Base-by-base conservation (phyloP, 305 asterid species). In the Rubia peregrina region DNA sequence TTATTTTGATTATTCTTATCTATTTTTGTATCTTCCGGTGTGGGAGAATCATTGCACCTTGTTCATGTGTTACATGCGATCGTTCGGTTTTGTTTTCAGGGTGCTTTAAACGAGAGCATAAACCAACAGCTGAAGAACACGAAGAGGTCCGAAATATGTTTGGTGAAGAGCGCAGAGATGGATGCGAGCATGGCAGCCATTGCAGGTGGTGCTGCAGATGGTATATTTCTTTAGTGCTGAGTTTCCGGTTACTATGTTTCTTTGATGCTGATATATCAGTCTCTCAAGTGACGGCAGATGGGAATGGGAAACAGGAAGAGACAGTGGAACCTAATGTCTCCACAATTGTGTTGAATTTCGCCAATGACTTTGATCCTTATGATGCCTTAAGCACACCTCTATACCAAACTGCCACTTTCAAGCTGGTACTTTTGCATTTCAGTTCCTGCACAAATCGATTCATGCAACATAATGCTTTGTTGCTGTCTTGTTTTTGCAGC, bases 361-460 rank as follows among this genome's bases (percentile, higher is more conserved):
- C 82, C 67, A 88, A 85, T 57, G 94, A 89, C 19, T 89, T 93
- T 81, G 97, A 91, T 80, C 96, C 96, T 74, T 93, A 85, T 49
- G 89, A 68, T 16, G 96, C 96, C 40, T 41, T 84, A 63, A 91
- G 96, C 83, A 93, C 97, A 2, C 98, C 98, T 71, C 87, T 93
- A 6, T 93, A 93, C 79, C 98, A 89, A 83, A 93, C 98, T 67
- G 93, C 97, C 71, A 93, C 98, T 67, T 93, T 93, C 86, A 91
- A 89, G 85, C 98, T 89, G 91, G 98, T 93, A 77, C 71, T 41
- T n/a, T 62, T 57, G 3, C 11, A 11, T 17, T 24, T 49, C n/a
- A 36, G 26, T 33, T 51, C 7, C 48, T 22, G 40, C 42, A 19
- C 61, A 44, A 22, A 17, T 16, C 6, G 13, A 61, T 62, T 38